A percentile compares a stretch with the other conserved stretches of the same genome.
phyloP scores from a whole-genome alignment of 495 filamentous ascomycete species.

The Penicillium fimorum region DNA sequence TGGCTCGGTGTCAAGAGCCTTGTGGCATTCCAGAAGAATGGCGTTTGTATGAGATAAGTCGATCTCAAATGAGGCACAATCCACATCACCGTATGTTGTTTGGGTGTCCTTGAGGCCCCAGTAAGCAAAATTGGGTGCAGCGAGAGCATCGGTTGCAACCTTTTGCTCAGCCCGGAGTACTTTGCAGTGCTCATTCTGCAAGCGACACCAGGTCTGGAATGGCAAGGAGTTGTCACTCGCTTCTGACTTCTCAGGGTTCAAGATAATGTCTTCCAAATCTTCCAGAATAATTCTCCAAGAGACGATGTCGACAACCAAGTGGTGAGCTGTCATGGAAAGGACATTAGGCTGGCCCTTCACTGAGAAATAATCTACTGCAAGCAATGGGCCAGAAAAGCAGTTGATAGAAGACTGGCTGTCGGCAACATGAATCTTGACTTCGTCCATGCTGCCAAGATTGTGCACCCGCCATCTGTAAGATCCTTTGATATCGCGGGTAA shows the following conservation, averaged over 20 bases:
- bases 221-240: conserved; percentile 48
- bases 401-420: conserved; percentile 47
- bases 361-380: conserved; percentile 49
- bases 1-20: conserved; percentile 48
- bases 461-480: conserved; percentile 41
- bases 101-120: conserved; percentile 50
- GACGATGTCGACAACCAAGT: conserved; percentile 67
- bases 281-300: conserved; percentile 69
- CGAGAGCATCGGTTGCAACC: conserved; percentile 29
- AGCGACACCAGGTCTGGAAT: conserved; percentile 61
- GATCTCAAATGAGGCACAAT: conserved; percentile 45
- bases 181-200: conserved; percentile 44
- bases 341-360: conserved; percentile 40
- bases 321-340: conserved; percentile 65
- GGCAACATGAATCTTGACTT: conserved; percentile 32
- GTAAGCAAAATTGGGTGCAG: conserved; percentile 40
- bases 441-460: conserved; percentile 18
- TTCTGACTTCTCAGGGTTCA: conserved; percentile 36
- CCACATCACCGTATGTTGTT: conserved; percentile 52
- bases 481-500: conserved; percentile 36
- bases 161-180: conserved; percentile 23
- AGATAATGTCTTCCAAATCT: conserved; percentile 62
- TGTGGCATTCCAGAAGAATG: conserved; percentile 46
- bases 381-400: conserved; percentile 41
- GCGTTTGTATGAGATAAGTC: conserved; percentile 41